Percentiles rank a stretch among this genome's conserved stretches.
Conservation (phyloP, 1,284 basidiomycete genomes). For the Marasmius fiardii region DNA sequence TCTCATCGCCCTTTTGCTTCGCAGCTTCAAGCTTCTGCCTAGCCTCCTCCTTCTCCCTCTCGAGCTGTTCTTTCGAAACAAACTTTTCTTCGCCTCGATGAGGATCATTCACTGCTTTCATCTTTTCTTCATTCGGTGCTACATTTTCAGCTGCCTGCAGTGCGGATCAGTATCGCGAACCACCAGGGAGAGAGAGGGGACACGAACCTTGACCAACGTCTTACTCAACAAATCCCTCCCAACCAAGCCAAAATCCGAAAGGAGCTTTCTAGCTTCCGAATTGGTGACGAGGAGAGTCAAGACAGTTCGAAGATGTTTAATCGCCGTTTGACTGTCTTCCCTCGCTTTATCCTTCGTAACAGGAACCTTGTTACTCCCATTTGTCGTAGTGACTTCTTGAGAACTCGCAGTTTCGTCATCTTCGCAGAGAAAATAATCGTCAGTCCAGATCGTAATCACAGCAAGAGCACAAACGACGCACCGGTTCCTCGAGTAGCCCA, state of each 20-base stretch:
- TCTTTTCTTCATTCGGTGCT: constrained; percentile 63
- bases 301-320: constrained; percentile 80
- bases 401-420: constrained; percentile 29
- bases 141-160: constrained; percentile 71
- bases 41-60: neutral
- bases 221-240: constrained; percentile 86
- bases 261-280: constrained; percentile 86
- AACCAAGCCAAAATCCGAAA: constrained; percentile 78
- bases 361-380: constrained; percentile 15
- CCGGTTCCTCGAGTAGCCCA: constrained; percentile 61
- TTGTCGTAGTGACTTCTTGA: neutral
- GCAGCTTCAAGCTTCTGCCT: neutral
- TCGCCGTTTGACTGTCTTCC: constrained; percentile 53
- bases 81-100: constrained; percentile 7
- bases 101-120: constrained; percentile 68
- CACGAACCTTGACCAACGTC: constrained; percentile 24
- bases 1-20: neutral
- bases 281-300: constrained; percentile 85
- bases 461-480: neutral
- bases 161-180: constrained; percentile 28
- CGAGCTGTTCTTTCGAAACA: neutral
- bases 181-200: no score
- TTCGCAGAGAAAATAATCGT: constrained; percentile 27
- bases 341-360: constrained; percentile 27
- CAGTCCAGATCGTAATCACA: constrained; percentile 30